Evolutionary conservation across 2,329 filamentous ascomycete genomes (phyloP), one percentile per base, ranked within the genome.

Genomic region (Monosporascus sp.): DNA sequence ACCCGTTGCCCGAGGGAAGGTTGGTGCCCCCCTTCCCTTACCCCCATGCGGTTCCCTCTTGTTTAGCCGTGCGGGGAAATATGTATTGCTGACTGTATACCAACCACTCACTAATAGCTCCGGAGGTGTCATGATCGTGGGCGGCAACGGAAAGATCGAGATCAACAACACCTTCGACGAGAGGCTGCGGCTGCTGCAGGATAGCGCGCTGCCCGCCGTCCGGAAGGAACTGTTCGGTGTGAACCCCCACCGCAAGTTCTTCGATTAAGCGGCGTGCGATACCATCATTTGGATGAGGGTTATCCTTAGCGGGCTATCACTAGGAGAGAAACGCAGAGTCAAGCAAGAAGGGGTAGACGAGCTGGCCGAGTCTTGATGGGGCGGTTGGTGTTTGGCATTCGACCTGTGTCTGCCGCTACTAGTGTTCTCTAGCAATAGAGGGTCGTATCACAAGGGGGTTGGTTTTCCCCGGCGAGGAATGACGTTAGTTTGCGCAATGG

Each of bases 81-180:
- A 9, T 34, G 31, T 34, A 5, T 34, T 50, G 26, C 56, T 59
- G 17, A 59, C 52, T 19, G 31, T 14, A 5, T 34, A 34, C 31
- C 9, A 34, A 34, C 31, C 31, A 5, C 31, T 11, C 31, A 14
- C 11, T 5, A 34, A 57, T 62, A 97, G 94, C 66, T 81, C 91
- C 56, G 94, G 94, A 56, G 94, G 94, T 65, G 80, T 96, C 54
- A 71, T 83, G 54, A 85, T 99, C 60, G 75, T 96, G 52, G 91
- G 92, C 60, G 87, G 88, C 62, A 81, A 80, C 60, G 94, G 94
- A 70, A 97, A 93, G 81, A 97, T 99, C 70, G 91, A 96, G 66
- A 93, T 99, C 73, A 92, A 97, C 83, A 97, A 99, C 79, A 97
- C 94, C 52, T 89, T 97, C 63, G 94, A 97, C 71, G 89, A 96